Conservation (phyloP, 2,329 filamentous ascomycete species). For the Pyricularia sp. region DNA sequence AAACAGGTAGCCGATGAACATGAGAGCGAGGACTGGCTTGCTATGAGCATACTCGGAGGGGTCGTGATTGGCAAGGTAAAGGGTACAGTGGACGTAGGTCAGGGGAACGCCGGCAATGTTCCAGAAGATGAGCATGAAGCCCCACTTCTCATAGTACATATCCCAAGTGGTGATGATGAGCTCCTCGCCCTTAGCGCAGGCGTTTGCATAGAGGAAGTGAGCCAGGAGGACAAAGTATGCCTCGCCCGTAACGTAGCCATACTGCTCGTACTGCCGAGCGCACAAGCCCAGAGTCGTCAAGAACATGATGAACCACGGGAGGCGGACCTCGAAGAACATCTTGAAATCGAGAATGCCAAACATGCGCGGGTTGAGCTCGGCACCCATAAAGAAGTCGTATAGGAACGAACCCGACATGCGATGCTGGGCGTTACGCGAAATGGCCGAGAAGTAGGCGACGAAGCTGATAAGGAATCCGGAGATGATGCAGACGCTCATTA, state of each 20-base stretch:
- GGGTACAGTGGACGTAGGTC: conserved; percentile 71
- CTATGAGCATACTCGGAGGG: conserved; percentile 58
- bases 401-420: conserved; percentile 76
- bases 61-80: conserved; percentile 65
- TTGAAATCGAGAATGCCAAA: conserved; percentile 81
- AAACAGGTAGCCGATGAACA: conserved; percentile 55
- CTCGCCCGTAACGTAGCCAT: conserved; percentile 64
- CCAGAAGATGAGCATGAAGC: conserved; percentile 86
- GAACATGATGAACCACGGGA: conserved; percentile 78
- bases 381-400: conserved; percentile 88
- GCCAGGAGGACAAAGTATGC: conserved; percentile 64
- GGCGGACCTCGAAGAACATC: conserved; percentile 81
- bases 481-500: conserved; percentile 86
- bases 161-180: conserved; percentile 73
- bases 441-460: conserved; percentile 74
- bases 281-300: conserved; percentile 55
- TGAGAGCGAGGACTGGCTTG: conserved; percentile 41
- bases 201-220: conserved; percentile 72
- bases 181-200: conserved; percentile 72
- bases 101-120: conserved; percentile 72
- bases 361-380: conserved; percentile 75
- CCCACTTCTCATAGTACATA: conserved; percentile 84
- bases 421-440: conserved; percentile 69
- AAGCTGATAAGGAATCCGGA: conserved; percentile 77
- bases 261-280: conserved; percentile 61